These are phyloP conservation scores for Candida boleticola DNA, from an alignment of 805 yeast genomes.

Conservation along the genomic window DNA sequence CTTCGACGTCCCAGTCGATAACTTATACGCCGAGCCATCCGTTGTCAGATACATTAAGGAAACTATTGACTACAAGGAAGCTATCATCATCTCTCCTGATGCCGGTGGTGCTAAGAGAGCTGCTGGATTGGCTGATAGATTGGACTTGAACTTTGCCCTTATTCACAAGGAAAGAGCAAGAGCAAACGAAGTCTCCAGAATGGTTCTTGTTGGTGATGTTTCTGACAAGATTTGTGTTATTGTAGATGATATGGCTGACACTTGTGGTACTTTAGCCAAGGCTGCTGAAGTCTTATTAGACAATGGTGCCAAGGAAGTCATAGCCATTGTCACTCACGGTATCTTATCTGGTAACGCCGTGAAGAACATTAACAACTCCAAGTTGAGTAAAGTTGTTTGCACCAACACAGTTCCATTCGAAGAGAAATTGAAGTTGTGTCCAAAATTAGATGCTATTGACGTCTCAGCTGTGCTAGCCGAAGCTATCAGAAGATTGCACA, in stretches of 20 bases:
- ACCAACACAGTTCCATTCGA: constrained; percentile 80
- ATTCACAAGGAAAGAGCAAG: constrained; percentile 82
- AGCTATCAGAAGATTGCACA: constrained; percentile 79
- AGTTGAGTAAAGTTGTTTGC: constrained; percentile 67
- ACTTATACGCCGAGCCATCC: constrained; percentile 79
- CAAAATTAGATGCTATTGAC: constrained; percentile 67
- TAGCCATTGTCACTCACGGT: constrained; percentile 84
- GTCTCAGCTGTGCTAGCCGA: constrained; percentile 75
- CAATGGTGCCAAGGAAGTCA: constrained; percentile 67
- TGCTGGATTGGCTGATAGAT: constrained; percentile 77
- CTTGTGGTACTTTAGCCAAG: constrained; percentile 82
- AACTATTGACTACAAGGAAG: constrained; percentile 52
- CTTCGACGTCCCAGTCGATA: constrained; percentile 80
- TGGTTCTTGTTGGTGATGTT: constrained; percentile 87
- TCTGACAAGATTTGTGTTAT: constrained; percentile 70
- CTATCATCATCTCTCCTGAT: constrained; percentile 82
- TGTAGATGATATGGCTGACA: constrained; percentile 89
- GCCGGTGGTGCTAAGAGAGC: constrained; percentile 92
- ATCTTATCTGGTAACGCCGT: constrained; percentile 74
- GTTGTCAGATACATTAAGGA: constrained; percentile 74
- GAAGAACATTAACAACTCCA: constrained; percentile 65
- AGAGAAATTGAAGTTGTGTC: constrained; percentile 55
- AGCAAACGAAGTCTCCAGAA: constrained; percentile 79
- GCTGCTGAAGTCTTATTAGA: constrained; percentile 74
- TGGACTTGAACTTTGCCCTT: constrained; percentile 78